phyloP scores from a whole-genome alignment of 148 eudicot species.

The Chenopodium suecicum region DNA sequence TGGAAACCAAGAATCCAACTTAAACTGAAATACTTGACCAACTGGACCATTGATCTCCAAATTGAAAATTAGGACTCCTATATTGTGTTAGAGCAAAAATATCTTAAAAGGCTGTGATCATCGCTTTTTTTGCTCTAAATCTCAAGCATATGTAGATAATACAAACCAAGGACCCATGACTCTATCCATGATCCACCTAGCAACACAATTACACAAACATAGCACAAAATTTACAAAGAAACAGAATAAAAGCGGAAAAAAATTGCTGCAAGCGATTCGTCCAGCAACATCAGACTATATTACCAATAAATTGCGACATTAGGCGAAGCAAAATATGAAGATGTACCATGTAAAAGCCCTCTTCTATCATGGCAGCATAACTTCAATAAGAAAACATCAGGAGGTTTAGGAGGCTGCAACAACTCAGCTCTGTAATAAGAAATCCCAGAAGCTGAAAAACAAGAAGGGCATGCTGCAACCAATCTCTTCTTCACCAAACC shows the following conservation, averaged over 20 bases:
- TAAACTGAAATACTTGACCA: neutral
- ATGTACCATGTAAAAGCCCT: slow-evolving; percentile 80
- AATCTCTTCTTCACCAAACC: slow-evolving; percentile 72
- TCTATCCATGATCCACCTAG: neutral
- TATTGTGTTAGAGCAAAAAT: neutral
- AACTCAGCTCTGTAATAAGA: slow-evolving; percentile 55
- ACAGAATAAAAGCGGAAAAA: neutral
- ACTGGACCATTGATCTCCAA: neutral
- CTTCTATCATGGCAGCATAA: slow-evolving; percentile 63
- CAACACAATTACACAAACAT: neutral
- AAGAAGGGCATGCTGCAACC: slow-evolving; percentile 75
- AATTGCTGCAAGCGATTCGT: neutral
- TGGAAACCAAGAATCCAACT: neutral
- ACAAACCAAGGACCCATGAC: neutral
- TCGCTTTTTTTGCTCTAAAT: neutral
- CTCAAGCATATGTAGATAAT: neutral
- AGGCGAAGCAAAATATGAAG: neutral
- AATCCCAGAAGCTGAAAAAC: slow-evolving; percentile 73
- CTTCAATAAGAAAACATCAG: slow-evolving; percentile 82
- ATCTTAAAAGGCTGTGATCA: neutral
- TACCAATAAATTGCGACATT: neutral
- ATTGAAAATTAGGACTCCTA: neutral
- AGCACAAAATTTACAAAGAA: neutral
- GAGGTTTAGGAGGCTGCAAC: slow-evolving; percentile 58
- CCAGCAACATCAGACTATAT: neutral